Percentiles rank a stretch among this genome's conserved stretches.
These are phyloP conservation scores for Colletotrichum magnum DNA, from an alignment of 2,329 filamentous ascomycete species.

Conservation along the genomic window DNA sequence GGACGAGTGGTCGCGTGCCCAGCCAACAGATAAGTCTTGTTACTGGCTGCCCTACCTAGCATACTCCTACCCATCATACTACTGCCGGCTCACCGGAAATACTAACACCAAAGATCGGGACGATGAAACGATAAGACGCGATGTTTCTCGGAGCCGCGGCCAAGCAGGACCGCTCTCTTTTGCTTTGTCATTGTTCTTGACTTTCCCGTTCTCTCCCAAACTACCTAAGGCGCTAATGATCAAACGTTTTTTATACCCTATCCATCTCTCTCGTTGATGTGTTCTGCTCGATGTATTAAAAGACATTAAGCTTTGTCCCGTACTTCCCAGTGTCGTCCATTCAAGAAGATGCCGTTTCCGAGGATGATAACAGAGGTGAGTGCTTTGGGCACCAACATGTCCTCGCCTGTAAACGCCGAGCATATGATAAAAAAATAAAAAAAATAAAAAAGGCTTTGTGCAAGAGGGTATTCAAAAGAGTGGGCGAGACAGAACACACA, in stretches of 20 bases:
- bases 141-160: neutral
- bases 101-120: neutral
- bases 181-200: neutral
- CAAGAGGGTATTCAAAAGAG: constrained; percentile 36
- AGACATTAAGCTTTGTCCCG: constrained; percentile 28
- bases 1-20: constrained; percentile 23
- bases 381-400: neutral
- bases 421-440: constrained; percentile 6
- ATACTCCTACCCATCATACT: neutral
- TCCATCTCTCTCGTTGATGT: constrained; percentile 16
- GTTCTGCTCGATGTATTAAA: constrained; percentile 31
- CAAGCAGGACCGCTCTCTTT: neutral
- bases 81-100: neutral
- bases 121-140: neutral
- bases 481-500: constrained; percentile 34
- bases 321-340: neutral
- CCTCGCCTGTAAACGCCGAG: constrained; percentile 34
- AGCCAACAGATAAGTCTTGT: neutral
- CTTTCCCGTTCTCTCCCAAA: neutral
- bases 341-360: constrained; percentile 6
- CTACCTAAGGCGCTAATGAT: constrained; percentile 17
- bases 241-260: neutral
- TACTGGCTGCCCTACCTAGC: neutral
- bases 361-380: neutral
- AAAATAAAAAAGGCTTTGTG: constrained; percentile 26